A percentile compares a stretch with the other conserved stretches of the same genome.
Evolutionary conservation across 805 yeast genomes (phyloP).

Genomic region (Myxozyma kluyveri): DNA sequence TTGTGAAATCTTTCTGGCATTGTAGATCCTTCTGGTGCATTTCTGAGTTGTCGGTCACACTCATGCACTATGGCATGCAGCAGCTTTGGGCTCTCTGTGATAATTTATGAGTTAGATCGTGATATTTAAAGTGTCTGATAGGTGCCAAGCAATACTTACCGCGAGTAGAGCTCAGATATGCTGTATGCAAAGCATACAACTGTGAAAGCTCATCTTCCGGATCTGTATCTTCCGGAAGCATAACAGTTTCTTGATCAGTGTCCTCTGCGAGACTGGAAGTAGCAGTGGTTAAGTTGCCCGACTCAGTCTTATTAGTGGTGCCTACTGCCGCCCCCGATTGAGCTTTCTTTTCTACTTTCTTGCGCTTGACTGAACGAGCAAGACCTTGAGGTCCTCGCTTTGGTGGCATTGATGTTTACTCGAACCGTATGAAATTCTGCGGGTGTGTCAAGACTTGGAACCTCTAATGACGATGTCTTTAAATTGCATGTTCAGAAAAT

Average conservation of each 20-base stretch:
- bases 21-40: constrained; percentile 28
- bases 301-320: background rate
- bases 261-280: constrained; percentile 25
- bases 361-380: constrained; percentile 23
- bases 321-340: constrained; percentile 4
- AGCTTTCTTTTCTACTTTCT: constrained; percentile 12
- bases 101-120: too few species aligned
- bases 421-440: too few species aligned
- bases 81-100: constrained; percentile 31
- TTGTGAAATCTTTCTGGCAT: constrained; percentile 54
- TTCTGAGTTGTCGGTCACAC: constrained; percentile 68
- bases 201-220: constrained; percentile 79
- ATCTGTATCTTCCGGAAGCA: constrained; percentile 65
- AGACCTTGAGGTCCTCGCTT: constrained; percentile 27
- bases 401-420: constrained; percentile 29
- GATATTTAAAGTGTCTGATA: background rate
- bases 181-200: constrained; percentile 66
- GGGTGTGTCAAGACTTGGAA: too few species aligned
- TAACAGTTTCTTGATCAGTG: constrained; percentile 54
- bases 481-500: too few species aligned
- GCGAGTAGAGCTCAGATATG: constrained; percentile 54
- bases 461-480: too few species aligned
- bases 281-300: constrained; percentile 1
- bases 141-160: constrained; percentile 37
- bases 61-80: constrained; percentile 83